Evolutionary conservation across 148 eudicot species (phyloP).

Genomic region (Persicaria maculosa): DNA sequence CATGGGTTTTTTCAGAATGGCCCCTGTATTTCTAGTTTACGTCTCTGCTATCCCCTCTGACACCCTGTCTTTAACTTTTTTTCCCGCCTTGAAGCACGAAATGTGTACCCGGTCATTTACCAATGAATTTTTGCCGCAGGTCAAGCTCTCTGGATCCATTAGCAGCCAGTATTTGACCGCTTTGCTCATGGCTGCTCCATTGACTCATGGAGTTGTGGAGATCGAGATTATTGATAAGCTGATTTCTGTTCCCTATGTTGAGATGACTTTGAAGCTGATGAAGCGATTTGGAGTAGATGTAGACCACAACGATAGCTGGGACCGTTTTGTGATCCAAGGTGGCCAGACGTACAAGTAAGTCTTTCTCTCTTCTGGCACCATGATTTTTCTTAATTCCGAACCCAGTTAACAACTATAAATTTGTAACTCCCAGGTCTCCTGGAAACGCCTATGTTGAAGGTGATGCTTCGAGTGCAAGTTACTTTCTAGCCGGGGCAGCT

Average conservation of each 20-base stretch:
- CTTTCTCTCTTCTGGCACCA: background rate
- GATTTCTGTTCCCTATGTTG: slow-evolving; percentile 94
- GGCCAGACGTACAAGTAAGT: slow-evolving; percentile 94
- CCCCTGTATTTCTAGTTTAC: background rate
- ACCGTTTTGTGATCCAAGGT: slow-evolving; percentile 71
- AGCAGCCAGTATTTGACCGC: slow-evolving; percentile 99
- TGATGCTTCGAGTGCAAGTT: slow-evolving; percentile 98
- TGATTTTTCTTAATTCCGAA: background rate
- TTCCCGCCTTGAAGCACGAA: background rate
- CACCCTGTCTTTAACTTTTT: background rate
- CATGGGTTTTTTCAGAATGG: background rate
- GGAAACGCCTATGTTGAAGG: slow-evolving; percentile 96
- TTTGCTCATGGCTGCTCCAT: slow-evolving; percentile 92
- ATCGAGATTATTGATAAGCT: slow-evolving; percentile 86
- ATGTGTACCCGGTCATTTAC: background rate
- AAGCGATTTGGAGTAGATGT: slow-evolving; percentile 84
- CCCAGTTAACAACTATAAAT: background rate
- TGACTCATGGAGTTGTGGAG: slow-evolving; percentile 87
- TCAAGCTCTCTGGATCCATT: slow-evolving; percentile 91
- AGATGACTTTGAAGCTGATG: slow-evolving; percentile 97
- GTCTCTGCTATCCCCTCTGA: background rate
- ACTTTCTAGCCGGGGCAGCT: slow-evolving; percentile 96
- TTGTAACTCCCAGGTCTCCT: slow-evolving; percentile 55
- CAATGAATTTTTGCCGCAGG: slow-evolving; percentile 35
- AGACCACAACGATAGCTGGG: slow-evolving; percentile 72